Base-by-base conservation (phyloP, 306 rosid genomes). In the Gillenia trifoliata region DNA sequence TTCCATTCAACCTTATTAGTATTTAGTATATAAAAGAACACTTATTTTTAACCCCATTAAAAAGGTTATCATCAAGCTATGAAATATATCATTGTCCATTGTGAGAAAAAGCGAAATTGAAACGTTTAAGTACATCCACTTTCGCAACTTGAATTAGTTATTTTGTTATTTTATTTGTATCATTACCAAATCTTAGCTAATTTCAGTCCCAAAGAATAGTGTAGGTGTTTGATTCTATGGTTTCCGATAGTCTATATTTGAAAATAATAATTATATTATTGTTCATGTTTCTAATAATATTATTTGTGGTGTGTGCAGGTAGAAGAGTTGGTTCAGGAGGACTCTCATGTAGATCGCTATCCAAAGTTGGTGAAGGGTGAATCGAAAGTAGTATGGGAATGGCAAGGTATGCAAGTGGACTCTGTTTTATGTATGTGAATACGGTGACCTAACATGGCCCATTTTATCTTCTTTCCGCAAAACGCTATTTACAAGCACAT, bases 351-450 rank as follows among this genome's bases (percentile, higher is more conserved):
- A 72, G 97, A 93, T 82, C 80, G 96, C 36, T 91, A 87, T 83
- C 98, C 94, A 6, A 91, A 85, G 85, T 73, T 89, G 83, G 94
- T 93, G 75, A 93, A 91, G 85, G 98, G 96, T 29, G 98, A 93
- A 85, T 86, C 92, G 19, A 93, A 85, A 87, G 94, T 84, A 71
- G 95, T 91, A 41, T 93, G 98, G 98, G 98, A 93, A 81, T 93
- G 97, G 97, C 90, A 86, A 84, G 88, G 88, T 84, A 76, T 23
- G 47, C 71, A 38, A 52, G 57, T 49, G 63, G 62, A 22, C 20
- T 19, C 16, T 47, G 13, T 26, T 56, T 64, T 63, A 17, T 15
- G 30, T 12, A 22, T 54, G 16, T 70, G 47, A 45, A 49, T 49
- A 19, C 3, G 3, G n/a, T 11, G 17, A 30, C 45, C 29, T 31